A percentile compares a stretch with the other conserved stretches of the same genome.
Evolutionary conservation across 768 basidiomycete genomes (phyloP).

Genomic region (Clitopilus passeckerianus): DNA sequence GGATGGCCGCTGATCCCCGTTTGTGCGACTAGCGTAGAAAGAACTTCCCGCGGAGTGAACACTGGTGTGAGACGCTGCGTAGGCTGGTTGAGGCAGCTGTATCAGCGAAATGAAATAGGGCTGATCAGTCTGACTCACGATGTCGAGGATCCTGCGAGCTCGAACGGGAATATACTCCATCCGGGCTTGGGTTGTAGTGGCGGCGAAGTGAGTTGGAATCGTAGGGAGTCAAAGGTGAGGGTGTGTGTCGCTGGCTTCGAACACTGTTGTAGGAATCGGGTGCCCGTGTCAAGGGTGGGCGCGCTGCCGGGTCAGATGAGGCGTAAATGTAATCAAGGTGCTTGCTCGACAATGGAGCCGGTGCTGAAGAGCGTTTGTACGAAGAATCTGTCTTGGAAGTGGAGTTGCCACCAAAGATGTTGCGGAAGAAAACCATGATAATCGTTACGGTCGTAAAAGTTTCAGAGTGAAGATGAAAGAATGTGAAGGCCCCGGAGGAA

Average conservation of each 20-base stretch:
- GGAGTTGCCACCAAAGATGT: constrained; percentile 13
- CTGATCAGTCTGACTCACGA: constrained; percentile 14
- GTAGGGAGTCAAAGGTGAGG: constrained; percentile 33
- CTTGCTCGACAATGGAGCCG: constrained; percentile 19
- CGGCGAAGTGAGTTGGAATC: constrained; percentile 20
- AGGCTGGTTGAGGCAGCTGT: background rate
- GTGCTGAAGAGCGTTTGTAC: constrained; percentile 38
- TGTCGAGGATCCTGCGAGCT: constrained; percentile 13
- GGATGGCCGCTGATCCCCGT: constrained; percentile 23
- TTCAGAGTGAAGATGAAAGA: background rate
- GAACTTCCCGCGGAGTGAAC: constrained; percentile 50
- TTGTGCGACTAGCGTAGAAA: constrained; percentile 35
- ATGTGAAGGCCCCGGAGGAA: background rate
- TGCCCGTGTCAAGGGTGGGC: constrained; percentile 26
- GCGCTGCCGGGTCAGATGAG: constrained; percentile 23
- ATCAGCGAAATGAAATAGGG: background rate
- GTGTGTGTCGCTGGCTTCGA: constrained; percentile 27
- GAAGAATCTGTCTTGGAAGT: constrained; percentile 22
- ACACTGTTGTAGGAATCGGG: constrained; percentile 35
- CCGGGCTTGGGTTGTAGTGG: constrained; percentile 12
- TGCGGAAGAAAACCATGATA: constrained; percentile 34
- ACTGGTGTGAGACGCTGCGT: constrained; percentile 25
- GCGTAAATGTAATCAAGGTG: constrained; percentile 37
- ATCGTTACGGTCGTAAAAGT: background rate
- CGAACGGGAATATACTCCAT: constrained; percentile 14